Evolutionary conservation across 2,329 filamentous ascomycete species (phyloP).

Genomic region (Pseudocercospora macadamiae): DNA sequence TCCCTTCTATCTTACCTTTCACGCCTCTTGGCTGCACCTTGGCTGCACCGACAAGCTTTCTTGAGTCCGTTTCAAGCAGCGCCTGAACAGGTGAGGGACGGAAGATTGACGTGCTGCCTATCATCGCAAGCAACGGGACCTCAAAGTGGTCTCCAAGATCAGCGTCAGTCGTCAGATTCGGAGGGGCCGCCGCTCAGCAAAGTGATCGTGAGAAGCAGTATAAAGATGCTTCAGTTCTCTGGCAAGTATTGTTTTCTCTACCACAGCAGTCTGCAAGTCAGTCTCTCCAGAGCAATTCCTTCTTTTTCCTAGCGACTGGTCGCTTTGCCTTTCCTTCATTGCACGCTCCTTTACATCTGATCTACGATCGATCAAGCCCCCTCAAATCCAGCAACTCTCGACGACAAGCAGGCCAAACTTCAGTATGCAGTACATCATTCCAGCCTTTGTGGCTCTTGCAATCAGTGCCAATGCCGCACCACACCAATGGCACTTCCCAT

Average conservation of each 20-base stretch:
- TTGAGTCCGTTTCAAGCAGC: conserved; percentile 7
- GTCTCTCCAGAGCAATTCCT: conserved; percentile 8
- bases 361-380: neutral
- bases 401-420: conserved; percentile 1
- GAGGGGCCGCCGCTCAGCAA: neutral
- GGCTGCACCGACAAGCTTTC: conserved; percentile 12
- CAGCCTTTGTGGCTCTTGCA: conserved; percentile 21
- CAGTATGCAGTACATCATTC: conserved; percentile 24
- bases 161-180: neutral
- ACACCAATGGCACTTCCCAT: conserved; percentile 15
- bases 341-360: conserved; percentile 5
- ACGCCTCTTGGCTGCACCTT: neutral
- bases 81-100: conserved; percentile 9
- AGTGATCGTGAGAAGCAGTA: neutral
- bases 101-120: conserved; percentile 3
- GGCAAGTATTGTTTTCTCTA: neutral
- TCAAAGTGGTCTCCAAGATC: neutral
- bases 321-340: conserved; percentile 14
- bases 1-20: neutral
- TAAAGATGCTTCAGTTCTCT: conserved; percentile 2
- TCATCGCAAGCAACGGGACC: neutral
- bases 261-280: conserved; percentile 3
- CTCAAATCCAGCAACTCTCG: too few relatives aligned
- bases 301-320: conserved; percentile 19
- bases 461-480: conserved; percentile 22